Percentiles rank a stretch among this genome's conserved stretches.
Evolutionary conservation across 306 rosid genomes (phyloP).

Genomic region (Cucurbita ficifolia): DNA sequence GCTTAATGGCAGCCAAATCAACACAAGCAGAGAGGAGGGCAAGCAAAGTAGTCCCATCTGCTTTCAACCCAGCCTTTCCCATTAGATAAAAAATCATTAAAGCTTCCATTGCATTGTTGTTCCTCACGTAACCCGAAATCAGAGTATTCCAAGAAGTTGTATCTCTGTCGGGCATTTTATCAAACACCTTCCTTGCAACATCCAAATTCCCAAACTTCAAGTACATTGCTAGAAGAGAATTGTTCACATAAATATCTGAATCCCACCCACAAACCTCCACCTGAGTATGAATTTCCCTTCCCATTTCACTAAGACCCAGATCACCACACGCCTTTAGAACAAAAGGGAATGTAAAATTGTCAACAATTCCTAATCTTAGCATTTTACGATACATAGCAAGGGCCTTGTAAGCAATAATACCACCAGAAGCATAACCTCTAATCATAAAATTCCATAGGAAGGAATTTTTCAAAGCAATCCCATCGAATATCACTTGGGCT

Average conservation of each 20-base stretch:
- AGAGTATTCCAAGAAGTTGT: slow-evolving; percentile 39
- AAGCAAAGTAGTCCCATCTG: slow-evolving; percentile 39
- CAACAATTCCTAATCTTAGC: slow-evolving; percentile 21
- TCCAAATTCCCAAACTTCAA: slow-evolving; percentile 24
- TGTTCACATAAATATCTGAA: slow-evolving; percentile 37
- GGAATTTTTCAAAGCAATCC: slow-evolving; percentile 17
- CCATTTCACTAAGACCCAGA: slow-evolving; percentile 22
- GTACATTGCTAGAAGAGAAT: slow-evolving; percentile 36
- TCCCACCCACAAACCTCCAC: slow-evolving; percentile 30
- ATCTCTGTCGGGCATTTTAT: slow-evolving; percentile 37
- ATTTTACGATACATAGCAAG: slow-evolving; percentile 33
- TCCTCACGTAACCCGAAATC: slow-evolving; percentile 32
- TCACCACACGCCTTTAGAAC: slow-evolving; percentile 51
- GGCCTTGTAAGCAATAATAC: slow-evolving; percentile 10
- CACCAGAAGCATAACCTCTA: slow-evolving; percentile 33
- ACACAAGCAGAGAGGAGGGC: slow-evolving; percentile 35
- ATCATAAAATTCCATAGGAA: slow-evolving; percentile 46
- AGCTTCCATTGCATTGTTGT: slow-evolving; percentile 18
- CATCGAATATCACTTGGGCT: slow-evolving; percentile 29
- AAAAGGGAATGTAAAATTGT: slow-evolving; percentile 49
- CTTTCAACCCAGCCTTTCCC: slow-evolving; percentile 20
- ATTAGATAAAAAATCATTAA: slow-evolving; percentile 16
- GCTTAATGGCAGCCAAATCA: slow-evolving; percentile 23
- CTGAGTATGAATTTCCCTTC: slow-evolving; percentile 34
- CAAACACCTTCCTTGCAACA: slow-evolving; percentile 34